phyloP scores from a whole-genome alignment of 73 alveolate genomes.

The Paramecium octaurelia region DNA sequence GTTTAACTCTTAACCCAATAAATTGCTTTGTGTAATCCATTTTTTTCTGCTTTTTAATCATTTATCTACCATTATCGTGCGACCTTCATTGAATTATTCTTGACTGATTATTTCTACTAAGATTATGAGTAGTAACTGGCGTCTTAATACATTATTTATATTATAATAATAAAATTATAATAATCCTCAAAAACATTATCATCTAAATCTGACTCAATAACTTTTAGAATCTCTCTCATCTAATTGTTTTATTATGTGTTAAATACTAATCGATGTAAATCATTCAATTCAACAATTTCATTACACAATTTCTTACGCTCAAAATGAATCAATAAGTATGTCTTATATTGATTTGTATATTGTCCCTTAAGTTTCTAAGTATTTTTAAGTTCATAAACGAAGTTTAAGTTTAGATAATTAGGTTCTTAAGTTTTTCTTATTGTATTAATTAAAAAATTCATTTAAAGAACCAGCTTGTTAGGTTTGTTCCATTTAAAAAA shows the following conservation, averaged over 20 bases:
- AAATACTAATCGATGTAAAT: too few species aligned
- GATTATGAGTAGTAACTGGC: constrained; percentile 28
- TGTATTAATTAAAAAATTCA: background rate
- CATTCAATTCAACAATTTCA: too few species aligned
- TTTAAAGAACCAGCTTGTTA: background rate
- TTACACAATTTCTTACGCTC: too few species aligned
- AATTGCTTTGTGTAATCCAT: constrained; percentile 90
- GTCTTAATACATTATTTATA: background rate
- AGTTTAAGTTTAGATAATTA: too few species aligned
- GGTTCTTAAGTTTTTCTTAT: background rate
- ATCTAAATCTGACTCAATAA: background rate
- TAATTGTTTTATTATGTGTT: too few species aligned
- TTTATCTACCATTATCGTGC: constrained; percentile 30
- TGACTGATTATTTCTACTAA: background rate
- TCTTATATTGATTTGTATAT: too few species aligned
- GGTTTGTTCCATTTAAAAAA: background rate
- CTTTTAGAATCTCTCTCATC: background rate
- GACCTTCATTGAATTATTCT: background rate
- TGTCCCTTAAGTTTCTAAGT: too few species aligned
- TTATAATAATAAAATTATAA: background rate
- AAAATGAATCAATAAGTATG: too few species aligned
- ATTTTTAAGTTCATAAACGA: too few species aligned
- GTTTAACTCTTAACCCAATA: constrained; percentile 91
- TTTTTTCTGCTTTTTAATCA: constrained; percentile 92
- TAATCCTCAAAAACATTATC: background rate